phyloP scores from a whole-genome alignment of 116 monocot species.

The Dioscorea cayenensis region DNA sequence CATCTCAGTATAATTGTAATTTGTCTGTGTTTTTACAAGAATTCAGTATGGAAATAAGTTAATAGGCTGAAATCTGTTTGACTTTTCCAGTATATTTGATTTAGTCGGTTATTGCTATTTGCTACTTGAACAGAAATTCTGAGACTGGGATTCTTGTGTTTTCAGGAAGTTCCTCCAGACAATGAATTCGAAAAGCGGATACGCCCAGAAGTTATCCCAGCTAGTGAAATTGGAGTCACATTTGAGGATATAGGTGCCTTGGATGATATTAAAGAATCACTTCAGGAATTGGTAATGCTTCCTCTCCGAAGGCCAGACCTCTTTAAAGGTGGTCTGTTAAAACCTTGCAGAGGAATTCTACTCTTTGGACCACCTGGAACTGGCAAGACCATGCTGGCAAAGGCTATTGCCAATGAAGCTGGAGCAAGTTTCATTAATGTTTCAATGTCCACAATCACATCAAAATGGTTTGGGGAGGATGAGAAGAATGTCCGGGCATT shows the following conservation, averaged over 20 bases:
- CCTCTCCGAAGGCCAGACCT: constrained; percentile 94
- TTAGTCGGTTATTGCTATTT: too few relatives aligned
- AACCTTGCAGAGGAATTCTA: constrained; percentile 92
- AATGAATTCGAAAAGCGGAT: constrained; percentile 95
- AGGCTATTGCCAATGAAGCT: constrained; percentile 96
- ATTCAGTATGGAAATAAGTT: too few relatives aligned
- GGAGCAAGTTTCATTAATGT: constrained; percentile 97
- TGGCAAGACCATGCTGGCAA: constrained; percentile 97
- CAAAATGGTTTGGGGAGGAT: constrained; percentile 97
- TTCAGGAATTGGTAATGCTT: constrained; percentile 96
- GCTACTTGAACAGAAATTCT: too few relatives aligned
- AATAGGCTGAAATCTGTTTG: too few relatives aligned
- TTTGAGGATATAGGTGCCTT: constrained; percentile 92
- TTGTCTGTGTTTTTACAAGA: too few relatives aligned
- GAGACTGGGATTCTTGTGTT: neutral
- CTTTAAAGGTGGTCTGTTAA: constrained; percentile 88
- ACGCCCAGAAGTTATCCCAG: constrained; percentile 82
- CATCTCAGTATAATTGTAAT: too few relatives aligned
- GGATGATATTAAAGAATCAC: constrained; percentile 85
- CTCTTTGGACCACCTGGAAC: constrained; percentile 98
- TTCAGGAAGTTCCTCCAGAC: constrained; percentile 59
- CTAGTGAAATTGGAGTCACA: constrained; percentile 81
- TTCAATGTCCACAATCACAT: constrained; percentile 90
- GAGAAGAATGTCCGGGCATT: constrained; percentile 94
- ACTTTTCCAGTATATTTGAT: too few relatives aligned